Conservation (phyloP, 164 flowering plant species). For the Aristolochia californica region DNA sequence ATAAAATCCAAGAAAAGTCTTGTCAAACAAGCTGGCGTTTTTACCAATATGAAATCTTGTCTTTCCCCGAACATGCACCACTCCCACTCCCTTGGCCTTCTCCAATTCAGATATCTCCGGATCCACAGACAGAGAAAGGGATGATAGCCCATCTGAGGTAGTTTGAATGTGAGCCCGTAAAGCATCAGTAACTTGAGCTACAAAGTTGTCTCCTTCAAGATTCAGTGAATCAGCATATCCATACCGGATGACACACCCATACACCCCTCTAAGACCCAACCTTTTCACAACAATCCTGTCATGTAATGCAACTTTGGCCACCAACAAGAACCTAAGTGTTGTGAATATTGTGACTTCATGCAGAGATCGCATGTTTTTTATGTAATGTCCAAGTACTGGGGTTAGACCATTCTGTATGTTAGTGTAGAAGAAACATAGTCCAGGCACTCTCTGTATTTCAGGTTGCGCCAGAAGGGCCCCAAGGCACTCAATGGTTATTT, state of each 20-base stretch:
- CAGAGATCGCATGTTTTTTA: constrained; percentile 63
- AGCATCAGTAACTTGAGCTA: constrained; percentile 32
- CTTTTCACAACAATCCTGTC: constrained; percentile 47
- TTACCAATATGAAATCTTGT: constrained; percentile 52
- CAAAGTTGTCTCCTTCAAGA: constrained; percentile 45
- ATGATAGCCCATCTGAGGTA: constrained; percentile 2
- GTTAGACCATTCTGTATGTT: constrained; percentile 68
- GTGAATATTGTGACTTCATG: constrained; percentile 61
- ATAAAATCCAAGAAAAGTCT: constrained; percentile 54
- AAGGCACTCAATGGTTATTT: constrained; percentile 39
- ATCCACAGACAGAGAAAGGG: constrained; percentile 13
- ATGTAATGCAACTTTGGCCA: constrained; percentile 50
- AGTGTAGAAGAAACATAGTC: constrained; percentile 71
- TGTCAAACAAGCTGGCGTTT: constrained; percentile 46
- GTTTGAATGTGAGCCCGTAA: constrained; percentile 25
- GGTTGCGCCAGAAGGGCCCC: constrained; percentile 36
- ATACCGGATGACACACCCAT: constrained; percentile 57
- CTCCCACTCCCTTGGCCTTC: constrained; percentile 38
- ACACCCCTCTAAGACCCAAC: constrained; percentile 44
- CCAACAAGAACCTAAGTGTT: constrained; percentile 51
- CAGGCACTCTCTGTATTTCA: constrained; percentile 59
- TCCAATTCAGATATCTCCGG: constrained; percentile 41
- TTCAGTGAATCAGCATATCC: constrained; percentile 63
- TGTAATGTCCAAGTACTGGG: constrained; percentile 60
- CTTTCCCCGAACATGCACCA: constrained; percentile 69